Percentiles rank a stretch among this genome's conserved stretches.
Conservation (phyloP, 1,284 basidiomycete genomes). For the Naganishia cerealis region DNA sequence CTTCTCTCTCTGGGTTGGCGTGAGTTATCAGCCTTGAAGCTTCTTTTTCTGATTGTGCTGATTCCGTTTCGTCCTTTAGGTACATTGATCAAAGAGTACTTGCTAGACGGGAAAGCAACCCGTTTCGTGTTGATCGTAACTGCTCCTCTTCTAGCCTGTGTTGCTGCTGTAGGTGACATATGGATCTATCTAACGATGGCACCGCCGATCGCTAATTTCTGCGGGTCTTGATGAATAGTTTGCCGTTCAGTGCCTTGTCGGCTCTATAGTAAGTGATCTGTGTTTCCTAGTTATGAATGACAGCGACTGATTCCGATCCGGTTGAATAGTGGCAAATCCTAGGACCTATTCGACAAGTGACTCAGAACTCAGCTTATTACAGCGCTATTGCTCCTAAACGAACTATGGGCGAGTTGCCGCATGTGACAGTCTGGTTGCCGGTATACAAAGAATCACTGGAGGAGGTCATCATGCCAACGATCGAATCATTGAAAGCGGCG, state of each 20-base stretch:
- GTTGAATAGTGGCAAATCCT: constrained; percentile 43
- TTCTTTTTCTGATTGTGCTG: neutral
- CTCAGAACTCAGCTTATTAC: constrained; percentile 59
- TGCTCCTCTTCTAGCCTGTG: constrained; percentile 57
- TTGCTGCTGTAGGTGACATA: constrained; percentile 51
- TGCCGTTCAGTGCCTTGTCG: constrained; percentile 36
- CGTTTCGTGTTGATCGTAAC: constrained; percentile 57
- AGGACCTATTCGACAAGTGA: constrained; percentile 60
- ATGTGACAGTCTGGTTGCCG: constrained; percentile 63
- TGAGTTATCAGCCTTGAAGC: constrained; percentile 29
- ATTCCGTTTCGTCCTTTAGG: constrained; percentile 42
- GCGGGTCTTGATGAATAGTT: constrained; percentile 1
- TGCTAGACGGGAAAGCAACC: constrained; percentile 57
- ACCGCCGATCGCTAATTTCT: neutral
- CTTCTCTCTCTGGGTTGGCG: constrained; percentile 44
- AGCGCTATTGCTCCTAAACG: constrained; percentile 56
- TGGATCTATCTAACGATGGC: neutral
- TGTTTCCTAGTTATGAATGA: constrained; percentile 36
- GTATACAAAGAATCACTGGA: constrained; percentile 65
- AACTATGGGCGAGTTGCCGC: constrained; percentile 58
- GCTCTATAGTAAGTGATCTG: constrained; percentile 46
- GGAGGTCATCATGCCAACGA: constrained; percentile 63
- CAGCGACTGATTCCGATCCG: constrained; percentile 39
- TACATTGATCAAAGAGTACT: constrained; percentile 56
- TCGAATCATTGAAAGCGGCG: constrained; percentile 76